phyloP scores from a whole-genome alignment of 2,329 filamentous ascomycete genomes.

The Ophiostoma himal-ulmi region DNA sequence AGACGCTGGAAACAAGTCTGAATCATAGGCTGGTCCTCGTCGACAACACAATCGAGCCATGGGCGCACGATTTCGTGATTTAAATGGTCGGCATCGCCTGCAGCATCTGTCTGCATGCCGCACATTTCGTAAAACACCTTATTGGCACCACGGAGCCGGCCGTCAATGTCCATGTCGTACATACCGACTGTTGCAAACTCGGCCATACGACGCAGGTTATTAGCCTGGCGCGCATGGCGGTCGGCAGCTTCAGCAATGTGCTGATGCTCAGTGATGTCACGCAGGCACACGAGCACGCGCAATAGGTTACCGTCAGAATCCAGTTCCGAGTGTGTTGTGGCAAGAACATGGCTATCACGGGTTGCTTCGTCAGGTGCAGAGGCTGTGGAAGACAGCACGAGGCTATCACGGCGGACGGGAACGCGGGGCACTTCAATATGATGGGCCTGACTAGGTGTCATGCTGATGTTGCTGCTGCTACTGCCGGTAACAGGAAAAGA shows the following conservation, averaged over 20 bases:
- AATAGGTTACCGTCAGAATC: conserved; percentile 40
- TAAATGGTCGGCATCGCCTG: conserved; percentile 38
- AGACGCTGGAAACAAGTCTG: conserved; percentile 38
- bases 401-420: conserved; percentile 16
- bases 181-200: conserved; percentile 51
- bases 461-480: not conserved
- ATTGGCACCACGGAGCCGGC: conserved; percentile 46
- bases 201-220: conserved; percentile 50
- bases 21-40: conserved; percentile 41
- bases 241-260: conserved; percentile 45
- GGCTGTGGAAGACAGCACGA: conserved; percentile 26
- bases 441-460: not conserved
- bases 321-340: conserved; percentile 44
- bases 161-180: conserved; percentile 49
- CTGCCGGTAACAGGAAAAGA: conserved; percentile 29
- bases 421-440: not conserved
- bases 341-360: conserved; percentile 41
- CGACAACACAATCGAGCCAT: conserved; percentile 41
- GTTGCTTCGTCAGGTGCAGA: conserved; percentile 3
- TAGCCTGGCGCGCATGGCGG: conserved; percentile 45
- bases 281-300: conserved; percentile 45
- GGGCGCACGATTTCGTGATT: conserved; percentile 36
- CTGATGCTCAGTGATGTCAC: conserved; percentile 48
- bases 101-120: conserved; percentile 39
- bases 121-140: conserved; percentile 50